Base-by-base conservation (phyloP, 2,329 filamentous ascomycete genomes). In the Phialophora chinensis region DNA sequence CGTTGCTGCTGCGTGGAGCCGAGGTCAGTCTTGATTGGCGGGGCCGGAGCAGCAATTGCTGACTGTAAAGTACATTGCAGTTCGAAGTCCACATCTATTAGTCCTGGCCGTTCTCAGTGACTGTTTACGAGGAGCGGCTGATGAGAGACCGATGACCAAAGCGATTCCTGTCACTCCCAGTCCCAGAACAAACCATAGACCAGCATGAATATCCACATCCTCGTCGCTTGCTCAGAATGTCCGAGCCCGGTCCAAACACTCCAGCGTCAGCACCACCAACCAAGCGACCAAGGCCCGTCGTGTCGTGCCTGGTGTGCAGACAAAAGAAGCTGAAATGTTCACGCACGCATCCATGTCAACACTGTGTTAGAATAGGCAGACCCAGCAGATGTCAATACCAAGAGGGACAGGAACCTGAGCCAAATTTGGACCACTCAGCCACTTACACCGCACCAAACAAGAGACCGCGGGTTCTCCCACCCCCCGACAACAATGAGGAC, bases 261-360 rank as follows among this genome's bases (percentile, higher is more conserved):
- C n/a, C 27, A 29, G 29, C 49, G 49, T 8, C 23, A 31, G 17
- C 27, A 10, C 25, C 44, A 27, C 29, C 53, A 35, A 31, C 47
- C 5, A 72, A 70, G 49, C 65, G 71, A 60, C 69, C 71, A 20
- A 61, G 71, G n/a, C 72, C 72, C 5, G 68, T 73, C 10, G 67
- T 63, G 6, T 80, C 78, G 25, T 82, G 80, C 68, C 77, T 81
- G 14, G 81, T 79, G 20, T 82, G 80, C 69, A 71, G 80, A 17
- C 76, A 76, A 60, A 79, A 83, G 61, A 85, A 85, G 73, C 82
- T 85, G 63, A 84, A 83, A 74, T 85, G 83, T 76, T 82, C 85
- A 75, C 85, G 85, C 72, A 77, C 79, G 55, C 78, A 83, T 63
- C 83, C 83, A 25, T 85, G 83, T 70, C 79, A 78, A 44, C 84